These are phyloP conservation scores for Flaveria ramosissima DNA, from an alignment of 129 eudicot species.

Conservation along the genomic window DNA sequence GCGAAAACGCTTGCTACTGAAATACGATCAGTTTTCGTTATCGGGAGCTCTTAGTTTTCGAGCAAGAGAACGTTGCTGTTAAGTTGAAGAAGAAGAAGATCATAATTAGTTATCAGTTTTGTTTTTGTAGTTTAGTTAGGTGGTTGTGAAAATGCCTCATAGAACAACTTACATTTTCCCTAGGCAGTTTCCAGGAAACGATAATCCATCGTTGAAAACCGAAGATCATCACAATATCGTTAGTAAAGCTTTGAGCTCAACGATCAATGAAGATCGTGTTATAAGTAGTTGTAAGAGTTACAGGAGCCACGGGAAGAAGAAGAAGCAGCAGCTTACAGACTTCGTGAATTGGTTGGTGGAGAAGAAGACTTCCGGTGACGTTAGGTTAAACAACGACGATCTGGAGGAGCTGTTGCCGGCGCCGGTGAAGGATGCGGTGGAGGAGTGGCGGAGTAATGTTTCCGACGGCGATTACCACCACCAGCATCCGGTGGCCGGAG, in stretches of 20 bases:
- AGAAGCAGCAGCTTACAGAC: conserved; percentile 58
- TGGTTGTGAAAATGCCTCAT: conserved; percentile 67
- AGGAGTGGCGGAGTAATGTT: conserved; percentile 16
- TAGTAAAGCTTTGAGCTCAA: conserved; percentile 32
- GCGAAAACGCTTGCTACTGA: conserved; percentile 34
- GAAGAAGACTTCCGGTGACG: conserved; percentile 40
- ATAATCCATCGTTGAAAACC: conserved; percentile 29
- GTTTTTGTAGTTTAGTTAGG: not conserved
- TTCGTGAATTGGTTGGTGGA: conserved; percentile 76
- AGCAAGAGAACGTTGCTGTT: not conserved
- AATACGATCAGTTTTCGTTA: conserved; percentile 40
- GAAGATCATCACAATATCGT: conserved; percentile 41
- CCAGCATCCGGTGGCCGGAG: conserved; percentile 28
- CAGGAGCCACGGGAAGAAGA: conserved; percentile 35
- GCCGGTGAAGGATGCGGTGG: conserved; percentile 33
- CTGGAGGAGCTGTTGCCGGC: conserved; percentile 40
- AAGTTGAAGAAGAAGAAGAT: too few species aligned
- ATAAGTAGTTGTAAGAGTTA: conserved; percentile 14
- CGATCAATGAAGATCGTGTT: conserved; percentile 35
- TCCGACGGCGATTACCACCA: conserved; percentile 15
- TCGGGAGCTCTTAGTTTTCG: conserved; percentile 33
- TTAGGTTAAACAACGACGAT: conserved; percentile 42
- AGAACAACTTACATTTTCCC: conserved; percentile 84
- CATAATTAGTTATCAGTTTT: not conserved
- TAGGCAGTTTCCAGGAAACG: conserved; percentile 62